Conservation (phyloP, 2,329 filamentous ascomycete species). For the Talaromyces sp. region DNA sequence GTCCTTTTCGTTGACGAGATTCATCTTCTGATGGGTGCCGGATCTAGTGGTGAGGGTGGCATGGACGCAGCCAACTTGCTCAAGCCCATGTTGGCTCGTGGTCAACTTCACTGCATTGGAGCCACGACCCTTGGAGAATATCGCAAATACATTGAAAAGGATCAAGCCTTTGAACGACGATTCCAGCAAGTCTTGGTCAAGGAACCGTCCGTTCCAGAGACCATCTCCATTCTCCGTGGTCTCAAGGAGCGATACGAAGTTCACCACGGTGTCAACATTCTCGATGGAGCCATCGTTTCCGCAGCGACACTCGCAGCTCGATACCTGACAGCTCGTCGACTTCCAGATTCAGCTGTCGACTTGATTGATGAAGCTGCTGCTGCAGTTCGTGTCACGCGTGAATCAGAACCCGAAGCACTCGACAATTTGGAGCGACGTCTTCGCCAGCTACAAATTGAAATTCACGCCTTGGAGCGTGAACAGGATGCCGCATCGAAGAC, state of each 20-base stretch:
- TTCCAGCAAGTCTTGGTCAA: constrained; percentile 99
- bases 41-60: constrained; percentile 87
- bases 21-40: constrained; percentile 95
- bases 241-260: constrained; percentile 98
- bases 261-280: constrained; percentile 95
- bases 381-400: constrained; percentile 89
- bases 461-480: constrained; percentile 88
- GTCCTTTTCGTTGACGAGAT: constrained; percentile 99
- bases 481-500: constrained; percentile 88
- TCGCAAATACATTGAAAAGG: constrained; percentile 98
- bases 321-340: constrained; percentile 83
- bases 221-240: constrained; percentile 95
- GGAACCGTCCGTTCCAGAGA: constrained; percentile 83
- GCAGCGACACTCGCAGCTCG: constrained; percentile 87
- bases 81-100: constrained; percentile 96
- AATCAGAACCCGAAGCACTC: constrained; percentile 93
- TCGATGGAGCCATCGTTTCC: constrained; percentile 87
- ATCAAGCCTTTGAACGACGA: constrained; percentile 93
- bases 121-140: constrained; percentile 94
- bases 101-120: constrained; percentile 95
- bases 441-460: constrained; percentile 93
- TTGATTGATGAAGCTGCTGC: constrained; percentile 94
- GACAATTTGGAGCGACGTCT: constrained; percentile 89
- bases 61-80: constrained; percentile 98
- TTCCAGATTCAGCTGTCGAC: constrained; percentile 96